Conservation (phyloP, 2,329 filamentous ascomycete species). For the Alternaria novae-zelandiae region DNA sequence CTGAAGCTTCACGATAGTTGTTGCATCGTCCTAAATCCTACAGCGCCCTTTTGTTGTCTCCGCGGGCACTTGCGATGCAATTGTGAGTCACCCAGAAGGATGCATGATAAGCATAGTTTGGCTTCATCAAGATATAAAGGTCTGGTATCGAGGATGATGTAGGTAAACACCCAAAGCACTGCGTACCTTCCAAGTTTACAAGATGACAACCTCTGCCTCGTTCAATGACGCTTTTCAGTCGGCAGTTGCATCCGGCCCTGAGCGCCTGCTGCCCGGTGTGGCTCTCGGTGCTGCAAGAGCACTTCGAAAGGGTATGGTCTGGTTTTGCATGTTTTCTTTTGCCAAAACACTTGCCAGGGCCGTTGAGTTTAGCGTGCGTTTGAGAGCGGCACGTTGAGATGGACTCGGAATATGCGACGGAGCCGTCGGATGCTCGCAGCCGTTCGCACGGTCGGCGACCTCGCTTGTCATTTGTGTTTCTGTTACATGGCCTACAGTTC, state of each 20-base stretch:
- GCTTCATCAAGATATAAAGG: background rate
- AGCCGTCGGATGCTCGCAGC: background rate
- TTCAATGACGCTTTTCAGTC: slow-evolving; percentile 23
- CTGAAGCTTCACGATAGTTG: background rate
- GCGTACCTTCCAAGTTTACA: background rate
- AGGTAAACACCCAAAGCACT: background rate
- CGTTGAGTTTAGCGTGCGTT: slow-evolving; percentile 6
- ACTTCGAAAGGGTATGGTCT: slow-evolving; percentile 17
- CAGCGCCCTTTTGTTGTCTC: background rate
- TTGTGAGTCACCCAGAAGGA: background rate
- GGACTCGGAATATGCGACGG: background rate
- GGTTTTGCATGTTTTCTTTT: slow-evolving; percentile 2
- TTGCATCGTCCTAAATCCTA: background rate
- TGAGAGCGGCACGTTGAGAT: background rate
- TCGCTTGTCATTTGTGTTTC: background rate
- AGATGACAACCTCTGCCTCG: slow-evolving; percentile 1
- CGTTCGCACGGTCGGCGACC: slow-evolving; percentile 1
- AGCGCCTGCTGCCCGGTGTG: slow-evolving; percentile 26
- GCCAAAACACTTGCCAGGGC: slow-evolving; percentile 1
- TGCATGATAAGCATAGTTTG: background rate
- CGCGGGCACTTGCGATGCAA: background rate
- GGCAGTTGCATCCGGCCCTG: slow-evolving; percentile 23
- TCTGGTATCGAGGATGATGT: background rate
- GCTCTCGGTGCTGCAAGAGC: slow-evolving; percentile 29
- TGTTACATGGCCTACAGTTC: background rate